A percentile compares a stretch with the other conserved stretches of the same genome.
Evolutionary conservation across 1,284 basidiomycete species (phyloP).

Genomic region (Cerrena zonata): DNA sequence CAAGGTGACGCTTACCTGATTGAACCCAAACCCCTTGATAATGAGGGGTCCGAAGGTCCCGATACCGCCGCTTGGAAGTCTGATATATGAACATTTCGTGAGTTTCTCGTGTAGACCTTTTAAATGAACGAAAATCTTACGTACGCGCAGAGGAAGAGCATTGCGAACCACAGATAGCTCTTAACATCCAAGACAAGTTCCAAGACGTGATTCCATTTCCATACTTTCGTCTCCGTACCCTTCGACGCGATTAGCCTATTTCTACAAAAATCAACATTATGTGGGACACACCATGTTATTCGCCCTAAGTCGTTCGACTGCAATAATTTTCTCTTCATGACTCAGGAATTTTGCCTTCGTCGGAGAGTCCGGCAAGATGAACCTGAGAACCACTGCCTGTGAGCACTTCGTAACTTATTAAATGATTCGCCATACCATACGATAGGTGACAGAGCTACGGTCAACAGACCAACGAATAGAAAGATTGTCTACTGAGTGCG

Average conservation of each 20-base stretch:
- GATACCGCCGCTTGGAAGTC: slow-evolving; percentile 37
- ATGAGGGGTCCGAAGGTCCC: slow-evolving; percentile 40
- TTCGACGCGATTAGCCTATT: slow-evolving; percentile 4
- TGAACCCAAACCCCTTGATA: slow-evolving; percentile 33
- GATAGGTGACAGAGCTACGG: slow-evolving; percentile 38
- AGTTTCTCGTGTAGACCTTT: background rate
- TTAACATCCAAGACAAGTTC: slow-evolving; percentile 39
- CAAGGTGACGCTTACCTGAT: slow-evolving; percentile 7
- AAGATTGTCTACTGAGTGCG: slow-evolving; percentile 40
- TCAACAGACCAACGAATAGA: slow-evolving; percentile 43
- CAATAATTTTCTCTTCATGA: slow-evolving; percentile 37
- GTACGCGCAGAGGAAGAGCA: slow-evolving; percentile 37
- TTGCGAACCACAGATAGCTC: slow-evolving; percentile 39
- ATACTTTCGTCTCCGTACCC: slow-evolving; percentile 39
- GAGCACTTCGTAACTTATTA: background rate
- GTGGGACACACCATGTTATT: slow-evolving; percentile 32
- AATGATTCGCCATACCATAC: slow-evolving; percentile 28
- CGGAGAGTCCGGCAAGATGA: slow-evolving; percentile 38
- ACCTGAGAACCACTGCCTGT: slow-evolving; percentile 14
- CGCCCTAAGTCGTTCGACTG: slow-evolving; percentile 36
- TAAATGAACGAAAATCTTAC: slow-evolving; percentile 8
- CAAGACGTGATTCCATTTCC: slow-evolving; percentile 41
- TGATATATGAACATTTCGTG: slow-evolving; percentile 16
- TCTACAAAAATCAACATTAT: background rate
- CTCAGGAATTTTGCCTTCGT: slow-evolving; percentile 34